Evolutionary conservation across 148 eudicot genomes (phyloP).

Genomic region (Hydrangea macrophylla): DNA sequence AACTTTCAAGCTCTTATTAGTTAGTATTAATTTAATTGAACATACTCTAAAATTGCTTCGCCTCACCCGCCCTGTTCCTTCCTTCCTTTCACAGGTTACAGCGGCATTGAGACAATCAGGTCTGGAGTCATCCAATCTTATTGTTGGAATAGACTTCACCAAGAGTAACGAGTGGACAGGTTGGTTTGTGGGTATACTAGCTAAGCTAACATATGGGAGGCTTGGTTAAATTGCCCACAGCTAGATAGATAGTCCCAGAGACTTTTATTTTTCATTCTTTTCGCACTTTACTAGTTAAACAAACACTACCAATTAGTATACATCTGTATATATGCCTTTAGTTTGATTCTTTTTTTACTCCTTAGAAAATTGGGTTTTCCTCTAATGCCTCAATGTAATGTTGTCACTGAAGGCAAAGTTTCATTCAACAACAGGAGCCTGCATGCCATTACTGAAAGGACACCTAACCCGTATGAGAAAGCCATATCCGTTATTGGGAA

Average conservation of each 20-base stretch:
- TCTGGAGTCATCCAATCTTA: conserved; percentile 44
- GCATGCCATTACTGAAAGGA: conserved; percentile 34
- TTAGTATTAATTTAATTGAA: neutral
- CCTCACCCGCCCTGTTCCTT: no score
- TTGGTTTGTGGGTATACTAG: no score
- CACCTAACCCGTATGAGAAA: conserved; percentile 42
- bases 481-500: conserved; percentile 42
- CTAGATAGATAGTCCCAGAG: no score
- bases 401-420: conserved; percentile 31
- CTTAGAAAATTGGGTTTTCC: no score
- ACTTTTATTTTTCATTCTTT: no score
- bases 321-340: no score
- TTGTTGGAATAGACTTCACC: conserved; percentile 41
- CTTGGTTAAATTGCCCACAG: no score
- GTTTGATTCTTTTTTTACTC: neutral
- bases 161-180: conserved; percentile 55
- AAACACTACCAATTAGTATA: no score
- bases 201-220: no score
- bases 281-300: no score
- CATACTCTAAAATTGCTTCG: no score
- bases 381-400: conserved; percentile 14
- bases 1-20: neutral
- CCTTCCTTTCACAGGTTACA: conserved; percentile 30
- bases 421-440: conserved; percentile 46
- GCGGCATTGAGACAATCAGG: conserved; percentile 34